A percentile compares a stretch with the other conserved stretches of the same genome.
These are phyloP conservation scores for Solanum corneliomulleri DNA, from an alignment of 257 asterid species.

Conservation along the genomic window DNA sequence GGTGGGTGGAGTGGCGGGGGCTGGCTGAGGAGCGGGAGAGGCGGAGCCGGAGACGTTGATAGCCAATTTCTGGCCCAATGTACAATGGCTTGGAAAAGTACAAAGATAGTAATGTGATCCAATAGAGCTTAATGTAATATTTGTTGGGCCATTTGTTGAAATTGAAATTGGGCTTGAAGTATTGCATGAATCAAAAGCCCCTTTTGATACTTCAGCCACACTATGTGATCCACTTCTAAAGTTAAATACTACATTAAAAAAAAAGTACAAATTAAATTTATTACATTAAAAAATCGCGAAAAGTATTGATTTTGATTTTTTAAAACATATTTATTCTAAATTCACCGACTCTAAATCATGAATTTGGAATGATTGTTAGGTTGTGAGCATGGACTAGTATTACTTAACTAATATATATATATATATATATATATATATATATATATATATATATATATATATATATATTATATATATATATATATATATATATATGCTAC, in stretches of 20 bases:
- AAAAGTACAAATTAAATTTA: not conserved
- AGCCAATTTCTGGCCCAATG: constrained; percentile 40
- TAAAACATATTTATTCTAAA: not conserved
- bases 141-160: constrained; percentile 32
- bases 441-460: too few species aligned
- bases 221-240: constrained; percentile 28
- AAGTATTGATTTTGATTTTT: not conserved
- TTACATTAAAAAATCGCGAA: not conserved
- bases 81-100: constrained; percentile 34
- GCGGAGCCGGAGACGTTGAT: constrained; percentile 39
- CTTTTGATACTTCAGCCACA: constrained; percentile 44
- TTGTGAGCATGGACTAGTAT: not conserved
- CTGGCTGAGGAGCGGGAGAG: constrained; percentile 12
- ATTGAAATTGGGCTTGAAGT: constrained; percentile 27
- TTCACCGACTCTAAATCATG: not conserved
- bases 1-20: not conserved
- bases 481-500: not conserved
- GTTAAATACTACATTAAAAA: constrained; percentile 37
- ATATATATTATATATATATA: not conserved
- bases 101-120: constrained; percentile 55
- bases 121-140: constrained; percentile 26
- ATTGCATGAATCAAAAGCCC: constrained; percentile 37
- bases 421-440: too few species aligned
- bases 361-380: not conserved
- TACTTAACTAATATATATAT: not conserved